Percentiles rank a stretch among this genome's conserved stretches.
Conservation (phyloP, 1,284 basidiomycete genomes). For the Pisolithus thermaeus region DNA sequence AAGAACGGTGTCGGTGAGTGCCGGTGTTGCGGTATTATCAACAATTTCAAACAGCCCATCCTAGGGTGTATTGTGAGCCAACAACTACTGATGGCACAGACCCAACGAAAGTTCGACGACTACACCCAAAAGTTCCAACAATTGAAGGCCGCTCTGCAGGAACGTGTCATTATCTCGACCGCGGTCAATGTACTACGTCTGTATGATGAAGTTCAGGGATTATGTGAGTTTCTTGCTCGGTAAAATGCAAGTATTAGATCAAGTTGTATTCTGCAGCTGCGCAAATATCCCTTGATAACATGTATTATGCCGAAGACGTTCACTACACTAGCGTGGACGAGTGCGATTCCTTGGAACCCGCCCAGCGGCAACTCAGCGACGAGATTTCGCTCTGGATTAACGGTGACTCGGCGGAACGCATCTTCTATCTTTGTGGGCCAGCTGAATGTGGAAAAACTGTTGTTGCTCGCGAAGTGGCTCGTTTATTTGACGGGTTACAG, state of each 20-base stretch:
- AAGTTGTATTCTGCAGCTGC: slow-evolving; percentile 3
- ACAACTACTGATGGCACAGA: neutral
- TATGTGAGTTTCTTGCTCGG: slow-evolving; percentile 6
- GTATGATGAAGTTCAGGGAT: slow-evolving; percentile 4
- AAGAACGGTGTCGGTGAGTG: neutral
- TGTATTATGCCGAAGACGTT: slow-evolving; percentile 14
- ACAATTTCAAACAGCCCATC: neutral
- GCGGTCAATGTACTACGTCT: slow-evolving; percentile 8
- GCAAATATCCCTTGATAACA: slow-evolving; percentile 8
- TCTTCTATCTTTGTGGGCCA: slow-evolving; percentile 14
- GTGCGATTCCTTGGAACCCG: slow-evolving; percentile 7
- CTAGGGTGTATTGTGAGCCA: neutral
- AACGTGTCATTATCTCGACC: slow-evolving; percentile 1
- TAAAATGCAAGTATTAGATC: neutral
- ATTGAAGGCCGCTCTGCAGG: slow-evolving; percentile 5
- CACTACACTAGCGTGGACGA: slow-evolving; percentile 5
- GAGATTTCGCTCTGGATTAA: slow-evolving; percentile 17
- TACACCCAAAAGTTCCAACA: slow-evolving; percentile 8
- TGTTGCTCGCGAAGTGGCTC: slow-evolving; percentile 15
- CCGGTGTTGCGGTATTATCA: neutral
- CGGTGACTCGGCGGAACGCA: slow-evolving; percentile 1
- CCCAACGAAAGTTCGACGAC: slow-evolving; percentile 2
- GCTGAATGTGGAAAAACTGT: slow-evolving; percentile 19
- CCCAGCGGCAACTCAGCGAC: slow-evolving; percentile 10
- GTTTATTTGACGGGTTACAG: slow-evolving; percentile 2